Evolutionary conservation across 78 protist genomes (phyloP).

Genomic region (Dictyostelium discoideum): DNA sequence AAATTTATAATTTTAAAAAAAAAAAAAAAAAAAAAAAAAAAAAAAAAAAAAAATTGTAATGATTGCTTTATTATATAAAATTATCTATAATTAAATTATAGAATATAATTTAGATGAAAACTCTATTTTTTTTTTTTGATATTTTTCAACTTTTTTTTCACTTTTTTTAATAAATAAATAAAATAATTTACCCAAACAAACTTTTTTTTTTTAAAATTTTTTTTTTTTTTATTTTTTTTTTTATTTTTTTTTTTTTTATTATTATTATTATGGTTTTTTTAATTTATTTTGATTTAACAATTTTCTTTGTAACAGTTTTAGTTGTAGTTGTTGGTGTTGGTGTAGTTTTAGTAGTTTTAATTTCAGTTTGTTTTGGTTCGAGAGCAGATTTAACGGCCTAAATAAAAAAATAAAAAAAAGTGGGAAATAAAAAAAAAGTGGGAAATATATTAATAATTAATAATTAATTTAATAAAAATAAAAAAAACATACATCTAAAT

Average conservation of each 20-base stretch:
- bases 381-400: neutral
- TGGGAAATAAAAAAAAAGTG: neutral
- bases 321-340: neutral
- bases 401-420: neutral
- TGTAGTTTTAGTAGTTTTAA: neutral
- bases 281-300: constrained; percentile 4
- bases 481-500: constrained; percentile 12
- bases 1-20: neutral
- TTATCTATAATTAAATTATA: neutral
- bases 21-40: neutral
- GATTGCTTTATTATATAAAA: constrained; percentile 12
- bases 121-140: neutral
- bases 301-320: neutral
- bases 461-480: neutral
- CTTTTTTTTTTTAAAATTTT: neutral
- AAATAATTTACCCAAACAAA: neutral
- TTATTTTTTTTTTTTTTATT: neutral
- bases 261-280: neutral
- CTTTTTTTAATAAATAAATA: neutral
- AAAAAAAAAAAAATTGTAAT: neutral
- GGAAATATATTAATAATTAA: neutral
- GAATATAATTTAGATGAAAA: constrained; percentile 5
- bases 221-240: neutral
- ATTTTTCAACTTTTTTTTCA: neutral
- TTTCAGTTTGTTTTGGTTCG: neutral